These are phyloP conservation scores for Fusarium palustre DNA, from an alignment of 2,329 filamentous ascomycete species.

Conservation along the genomic window DNA sequence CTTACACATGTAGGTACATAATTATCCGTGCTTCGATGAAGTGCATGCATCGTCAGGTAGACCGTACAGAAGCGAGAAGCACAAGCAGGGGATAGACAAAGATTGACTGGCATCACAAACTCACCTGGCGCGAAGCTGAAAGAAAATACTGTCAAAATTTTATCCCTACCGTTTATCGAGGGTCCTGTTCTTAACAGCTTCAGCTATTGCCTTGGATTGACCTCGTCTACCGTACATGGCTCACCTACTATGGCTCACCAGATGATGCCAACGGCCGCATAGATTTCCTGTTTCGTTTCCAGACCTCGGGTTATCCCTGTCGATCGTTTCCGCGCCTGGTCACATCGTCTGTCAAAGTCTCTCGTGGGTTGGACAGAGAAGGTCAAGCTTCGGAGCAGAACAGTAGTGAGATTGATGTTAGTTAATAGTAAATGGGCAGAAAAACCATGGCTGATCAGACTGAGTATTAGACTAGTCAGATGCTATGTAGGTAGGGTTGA, in stretches of 20 bases:
- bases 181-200: constrained; percentile 9
- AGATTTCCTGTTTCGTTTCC: constrained; percentile 45
- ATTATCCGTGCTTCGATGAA: not conserved
- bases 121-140: constrained; percentile 15
- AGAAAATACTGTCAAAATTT: not conserved
- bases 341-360: constrained; percentile 22
- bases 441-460: constrained; percentile 7
- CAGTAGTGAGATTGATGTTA: constrained; percentile 7
- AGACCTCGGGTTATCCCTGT: constrained; percentile 34
- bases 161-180: not conserved
- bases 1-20: not conserved
- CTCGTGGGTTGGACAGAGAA: constrained; percentile 17
- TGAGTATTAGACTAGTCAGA: not conserved
- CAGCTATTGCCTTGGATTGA: constrained; percentile 6
- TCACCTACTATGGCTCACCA: constrained; percentile 6
- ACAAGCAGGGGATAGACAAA: not conserved
- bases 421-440: not conserved
- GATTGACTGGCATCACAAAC: not conserved
- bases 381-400: constrained; percentile 27
- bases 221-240: not conserved
- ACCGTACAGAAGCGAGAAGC: constrained; percentile 29
- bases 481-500: not conserved
- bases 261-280: constrained; percentile 22
- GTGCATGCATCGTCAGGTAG: constrained; percentile 29
- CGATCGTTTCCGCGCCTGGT: constrained; percentile 38